A percentile compares a stretch with the other conserved stretches of the same genome.
Evolutionary conservation across 1,284 basidiomycete genomes (phyloP).

Genomic region (Cutaneotrichosporon sp.): DNA sequence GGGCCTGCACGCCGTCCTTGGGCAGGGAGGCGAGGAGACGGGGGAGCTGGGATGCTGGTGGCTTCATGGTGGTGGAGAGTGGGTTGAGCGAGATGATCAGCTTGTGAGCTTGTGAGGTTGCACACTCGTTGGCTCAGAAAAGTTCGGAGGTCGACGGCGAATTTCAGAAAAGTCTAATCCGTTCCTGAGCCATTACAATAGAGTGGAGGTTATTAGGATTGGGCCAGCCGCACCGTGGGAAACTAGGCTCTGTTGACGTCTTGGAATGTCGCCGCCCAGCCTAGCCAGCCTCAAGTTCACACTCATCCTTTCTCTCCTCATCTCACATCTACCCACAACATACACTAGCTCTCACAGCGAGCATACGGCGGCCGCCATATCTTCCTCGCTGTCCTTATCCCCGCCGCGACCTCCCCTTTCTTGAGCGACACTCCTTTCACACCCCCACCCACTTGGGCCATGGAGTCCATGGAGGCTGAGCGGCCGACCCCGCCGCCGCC

Average conservation of each 20-base stretch:
- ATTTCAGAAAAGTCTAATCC: neutral
- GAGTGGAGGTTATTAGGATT: neutral
- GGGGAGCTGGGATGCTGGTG: constrained; percentile 29
- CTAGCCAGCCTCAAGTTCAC: neutral
- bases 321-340: neutral
- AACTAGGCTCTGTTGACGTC: neutral
- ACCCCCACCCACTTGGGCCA: neutral
- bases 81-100: neutral
- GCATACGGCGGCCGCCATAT: neutral
- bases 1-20: too few relatives aligned
- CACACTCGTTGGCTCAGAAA: constrained; percentile 5
- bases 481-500: neutral
- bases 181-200: neutral
- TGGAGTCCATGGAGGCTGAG: neutral
- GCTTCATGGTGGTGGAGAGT: constrained; percentile 11
- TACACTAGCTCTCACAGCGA: neutral
- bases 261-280: neutral
- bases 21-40: constrained; percentile 39
- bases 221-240: neutral
- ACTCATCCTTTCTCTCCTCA: neutral
- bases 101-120: too few relatives aligned
- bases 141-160: constrained; percentile 6
- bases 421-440: neutral
- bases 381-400: neutral
- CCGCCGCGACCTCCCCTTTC: neutral